These are phyloP conservation scores for Plectosphaerella cucumerina DNA, from an alignment of 2,329 filamentous ascomycete genomes.

Conservation along the genomic window DNA sequence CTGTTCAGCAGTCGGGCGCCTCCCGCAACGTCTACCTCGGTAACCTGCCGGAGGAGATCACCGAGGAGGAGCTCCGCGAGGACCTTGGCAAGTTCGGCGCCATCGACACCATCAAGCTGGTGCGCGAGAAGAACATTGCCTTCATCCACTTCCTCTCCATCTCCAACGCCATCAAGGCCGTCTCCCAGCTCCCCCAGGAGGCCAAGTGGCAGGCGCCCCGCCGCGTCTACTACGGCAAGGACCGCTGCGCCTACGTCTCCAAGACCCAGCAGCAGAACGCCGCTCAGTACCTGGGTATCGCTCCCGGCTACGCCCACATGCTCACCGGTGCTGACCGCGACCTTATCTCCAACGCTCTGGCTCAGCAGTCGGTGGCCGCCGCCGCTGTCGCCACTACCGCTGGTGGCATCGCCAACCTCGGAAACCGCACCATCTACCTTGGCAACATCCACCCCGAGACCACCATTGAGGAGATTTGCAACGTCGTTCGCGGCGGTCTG, in stretches of 20 bases:
- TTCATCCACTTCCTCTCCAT: conserved; percentile 98
- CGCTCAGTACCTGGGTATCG: conserved; percentile 95
- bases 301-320: conserved; percentile 93
- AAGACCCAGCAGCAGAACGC: conserved; percentile 99
- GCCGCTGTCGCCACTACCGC: conserved; percentile 95
- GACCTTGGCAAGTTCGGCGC: conserved; percentile 94
- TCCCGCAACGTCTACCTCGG: conserved; percentile 97
- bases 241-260: conserved; percentile 95
- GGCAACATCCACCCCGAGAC: conserved; percentile 99
- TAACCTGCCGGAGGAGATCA: conserved; percentile 84
- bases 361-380: conserved; percentile 95
- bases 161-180: conserved; percentile 96
- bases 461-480: conserved; percentile 99
- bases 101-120: conserved; percentile 96
- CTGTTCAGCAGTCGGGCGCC: conserved; percentile 94
- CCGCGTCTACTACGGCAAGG: conserved; percentile 97
- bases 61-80: conserved; percentile 88
- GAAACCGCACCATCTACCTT: conserved; percentile 95
- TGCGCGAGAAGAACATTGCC: conserved; percentile 95
- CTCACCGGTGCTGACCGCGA: conserved; percentile 94
- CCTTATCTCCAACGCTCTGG: conserved; percentile 91
- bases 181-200: conserved; percentile 93
- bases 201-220: conserved; percentile 94
- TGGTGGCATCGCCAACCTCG: conserved; percentile 94
- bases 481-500: conserved; percentile 91